Evolutionary conservation across 2,329 filamentous ascomycete genomes (phyloP), one percentile per base, ranked within the genome.

Genomic region (Kalaharituber pfeilii): DNA sequence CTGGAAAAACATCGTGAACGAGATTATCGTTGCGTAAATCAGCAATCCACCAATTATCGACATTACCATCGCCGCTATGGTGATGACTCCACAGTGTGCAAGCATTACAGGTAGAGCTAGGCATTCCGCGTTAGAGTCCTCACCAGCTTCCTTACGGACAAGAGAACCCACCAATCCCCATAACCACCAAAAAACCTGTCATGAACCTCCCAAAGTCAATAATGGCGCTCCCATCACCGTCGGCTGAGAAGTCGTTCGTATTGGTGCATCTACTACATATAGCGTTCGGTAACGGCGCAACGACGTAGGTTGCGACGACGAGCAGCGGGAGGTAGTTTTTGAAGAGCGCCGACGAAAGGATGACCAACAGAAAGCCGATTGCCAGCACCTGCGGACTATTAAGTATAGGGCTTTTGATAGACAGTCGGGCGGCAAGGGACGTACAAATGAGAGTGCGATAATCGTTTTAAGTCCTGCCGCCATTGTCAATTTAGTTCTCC

Each of bases 21-120:
- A 91, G 71, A 98, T 93, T 67, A 98, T 95, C 50, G 91, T 98
- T 55, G 86, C 86, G 71, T 98, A 98, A 68, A 98, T 98, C 67
- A 98, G 72, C 56, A 95, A 73, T 52, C 91, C 91, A 26, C 91
- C 91, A 52, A 89, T 71, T 63, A 98, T 84, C 52, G 85, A 93
- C 91, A 98, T 98, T 67, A 86, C 73, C 81, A 94, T 94, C 50
- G 91, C 91, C 52, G 86, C 81, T 55, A 83, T 69, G 58, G 80
- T 73, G 66, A 98, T 98, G 59, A 91, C 75, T 56, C 79, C 79
- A 58, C 85, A 84, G 69, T 96, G 91, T 49, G 88, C 87, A 52
- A 98, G 79, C 36, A 96, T 77, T 13, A 84, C 76, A 3, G 91
- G 91, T 5, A 98, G 77, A 51, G 91, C 91, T 94, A 63, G 49